Evolutionary conservation across 163 green algal species (phyloP).

Genomic region (Chlamydomonas reinhardtii): DNA sequence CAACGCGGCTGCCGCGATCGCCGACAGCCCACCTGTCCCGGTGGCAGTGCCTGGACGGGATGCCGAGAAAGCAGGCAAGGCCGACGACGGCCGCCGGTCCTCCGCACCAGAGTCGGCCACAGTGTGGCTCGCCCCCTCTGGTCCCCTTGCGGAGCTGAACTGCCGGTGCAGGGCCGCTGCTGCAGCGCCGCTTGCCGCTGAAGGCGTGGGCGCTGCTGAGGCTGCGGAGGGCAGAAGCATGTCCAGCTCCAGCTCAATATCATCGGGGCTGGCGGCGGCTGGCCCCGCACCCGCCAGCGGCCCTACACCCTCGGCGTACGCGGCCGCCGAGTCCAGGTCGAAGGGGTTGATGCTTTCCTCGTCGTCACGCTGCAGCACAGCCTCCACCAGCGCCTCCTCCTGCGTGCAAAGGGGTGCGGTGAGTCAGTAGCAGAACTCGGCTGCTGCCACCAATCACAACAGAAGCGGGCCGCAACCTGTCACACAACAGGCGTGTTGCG

Average conservation of each 20-base stretch:
- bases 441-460: too few relatives aligned
- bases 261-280: not conserved
- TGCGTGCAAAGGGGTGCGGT: slow-evolving; percentile 4
- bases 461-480: too few relatives aligned
- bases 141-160: not conserved
- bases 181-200: not conserved
- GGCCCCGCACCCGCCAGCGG: not conserved
- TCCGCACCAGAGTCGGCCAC: not conserved
- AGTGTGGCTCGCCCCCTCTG: not conserved
- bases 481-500: too few relatives aligned
- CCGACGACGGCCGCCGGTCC: not conserved
- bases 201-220: slow-evolving; percentile 14
- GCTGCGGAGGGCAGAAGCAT: slow-evolving; percentile 20
- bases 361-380: slow-evolving; percentile 37
- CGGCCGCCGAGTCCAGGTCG: slow-evolving; percentile 27
- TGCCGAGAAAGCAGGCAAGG: not conserved
- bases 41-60: slow-evolving; percentile 18
- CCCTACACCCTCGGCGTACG: not conserved
- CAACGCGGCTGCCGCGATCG: slow-evolving; percentile 15
- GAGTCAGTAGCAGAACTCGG: too few relatives aligned
- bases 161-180: not conserved
- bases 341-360: slow-evolving; percentile 49
- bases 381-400: slow-evolving; percentile 54
- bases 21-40: not conserved
- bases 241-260: slow-evolving; percentile 41